Conservation (phyloP, 208 protist species). For the Tetramitus jugosus region DNA sequence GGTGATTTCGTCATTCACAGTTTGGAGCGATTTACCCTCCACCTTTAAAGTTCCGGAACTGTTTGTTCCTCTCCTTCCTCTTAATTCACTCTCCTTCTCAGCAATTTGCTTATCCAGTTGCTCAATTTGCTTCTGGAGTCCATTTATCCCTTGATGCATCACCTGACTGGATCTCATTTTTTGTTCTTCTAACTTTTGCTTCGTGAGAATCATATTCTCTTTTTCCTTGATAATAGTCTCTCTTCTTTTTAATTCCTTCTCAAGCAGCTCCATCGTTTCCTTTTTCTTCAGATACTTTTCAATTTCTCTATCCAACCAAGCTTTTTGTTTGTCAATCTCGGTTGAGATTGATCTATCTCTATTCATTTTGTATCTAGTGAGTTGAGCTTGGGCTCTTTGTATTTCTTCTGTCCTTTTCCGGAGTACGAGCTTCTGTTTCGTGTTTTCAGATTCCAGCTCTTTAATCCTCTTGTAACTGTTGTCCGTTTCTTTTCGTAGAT, state of each 20-base stretch:
- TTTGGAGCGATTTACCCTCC: not conserved
- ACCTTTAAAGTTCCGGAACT: not conserved
- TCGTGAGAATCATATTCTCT: not conserved
- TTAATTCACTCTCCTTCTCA: not conserved
- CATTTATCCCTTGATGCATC: not conserved
- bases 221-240: constrained; percentile 15
- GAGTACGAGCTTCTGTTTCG: not conserved
- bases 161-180: not conserved
- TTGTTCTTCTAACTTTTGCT: not conserved
- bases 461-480: constrained; percentile 6
- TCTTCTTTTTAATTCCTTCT: constrained; percentile 21
- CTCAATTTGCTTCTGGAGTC: not conserved
- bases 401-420: not conserved
- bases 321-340: constrained; percentile 15
- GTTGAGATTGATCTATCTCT: not conserved
- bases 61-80: not conserved
- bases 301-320: constrained; percentile 12
- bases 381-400: not conserved
- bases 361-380: not conserved
- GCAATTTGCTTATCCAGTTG: constrained; percentile 10
- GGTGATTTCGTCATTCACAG: not conserved
- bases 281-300: constrained; percentile 18
- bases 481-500: not conserved
- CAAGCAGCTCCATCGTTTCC: not conserved
- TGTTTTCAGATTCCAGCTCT: constrained; percentile 13